Conservation (phyloP, 2,329 filamentous ascomycete genomes). For the Beauveria sp. region DNA sequence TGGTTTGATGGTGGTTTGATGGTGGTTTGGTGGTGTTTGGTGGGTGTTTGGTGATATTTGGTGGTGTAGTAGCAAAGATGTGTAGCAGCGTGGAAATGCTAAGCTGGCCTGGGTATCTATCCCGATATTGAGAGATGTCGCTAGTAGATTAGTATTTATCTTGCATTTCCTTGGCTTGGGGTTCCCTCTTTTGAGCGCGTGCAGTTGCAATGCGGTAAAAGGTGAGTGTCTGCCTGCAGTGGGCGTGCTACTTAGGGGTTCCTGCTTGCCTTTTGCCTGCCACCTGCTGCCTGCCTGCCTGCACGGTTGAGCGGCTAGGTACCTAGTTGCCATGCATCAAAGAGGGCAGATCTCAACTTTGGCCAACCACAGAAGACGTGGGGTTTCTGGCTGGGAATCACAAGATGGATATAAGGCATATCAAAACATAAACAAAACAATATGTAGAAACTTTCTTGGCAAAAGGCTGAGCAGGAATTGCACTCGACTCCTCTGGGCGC, state of each 20-base stretch:
- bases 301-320: not conserved
- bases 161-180: not conserved
- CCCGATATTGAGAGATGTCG: too few species aligned
- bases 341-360: not conserved
- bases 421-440: not conserved
- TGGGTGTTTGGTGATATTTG: too few species aligned
- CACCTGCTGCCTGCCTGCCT: not conserved
- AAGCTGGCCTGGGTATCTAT: too few species aligned
- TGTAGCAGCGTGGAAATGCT: too few species aligned
- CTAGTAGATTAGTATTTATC: too few species aligned
- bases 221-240: not conserved
- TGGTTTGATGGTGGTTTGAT: not conserved
- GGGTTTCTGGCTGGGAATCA: not conserved
- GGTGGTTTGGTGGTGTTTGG: not conserved
- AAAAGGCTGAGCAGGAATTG: not conserved
- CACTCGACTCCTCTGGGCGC: not conserved
- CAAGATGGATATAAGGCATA: not conserved
- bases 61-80: too few species aligned
- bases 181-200: not conserved
- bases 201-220: too few species aligned
- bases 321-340: not conserved
- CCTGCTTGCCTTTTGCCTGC: not conserved
- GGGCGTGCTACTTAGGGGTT: not conserved
- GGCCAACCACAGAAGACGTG: not conserved
- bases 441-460: not conserved